These are phyloP conservation scores for Xylaria sp. DNA, from an alignment of 2,329 filamentous ascomycete species.

Conservation along the genomic window DNA sequence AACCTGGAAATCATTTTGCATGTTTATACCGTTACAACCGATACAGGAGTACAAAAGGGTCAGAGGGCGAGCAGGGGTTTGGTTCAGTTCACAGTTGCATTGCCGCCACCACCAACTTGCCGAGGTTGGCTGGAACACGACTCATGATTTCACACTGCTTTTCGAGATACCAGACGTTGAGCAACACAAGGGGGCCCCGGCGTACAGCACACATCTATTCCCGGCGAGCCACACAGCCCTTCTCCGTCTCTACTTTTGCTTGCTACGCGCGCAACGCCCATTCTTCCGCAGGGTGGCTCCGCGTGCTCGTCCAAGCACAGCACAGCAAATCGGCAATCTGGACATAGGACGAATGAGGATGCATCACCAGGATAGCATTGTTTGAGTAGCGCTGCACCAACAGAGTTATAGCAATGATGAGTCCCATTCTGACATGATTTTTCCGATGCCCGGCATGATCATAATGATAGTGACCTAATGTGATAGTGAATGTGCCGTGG, in stretches of 20 bases:
- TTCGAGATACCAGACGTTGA: slow-evolving; percentile 9
- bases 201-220: background rate
- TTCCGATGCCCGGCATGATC: background rate
- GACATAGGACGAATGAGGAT: background rate
- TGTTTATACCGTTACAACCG: background rate
- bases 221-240: background rate
- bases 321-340: background rate
- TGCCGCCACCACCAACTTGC: background rate
- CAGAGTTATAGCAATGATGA: slow-evolving; percentile 7
- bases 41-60: background rate
- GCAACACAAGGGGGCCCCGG: background rate
- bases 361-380: slow-evolving; percentile 12
- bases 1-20: slow-evolving; percentile 9
- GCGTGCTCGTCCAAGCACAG: background rate
- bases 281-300: background rate
- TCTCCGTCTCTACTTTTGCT: background rate
- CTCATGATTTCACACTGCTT: slow-evolving; percentile 7
- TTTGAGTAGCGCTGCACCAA: slow-evolving; percentile 3
- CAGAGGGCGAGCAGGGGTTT: slow-evolving; percentile 1
- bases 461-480: background rate
- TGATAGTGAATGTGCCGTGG: background rate
- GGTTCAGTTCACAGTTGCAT: background rate
- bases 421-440: slow-evolving; percentile 1
- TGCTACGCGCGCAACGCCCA: background rate
- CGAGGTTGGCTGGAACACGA: slow-evolving; percentile 5